Conservation (phyloP, 495 filamentous ascomycete genomes). For the Thermothielavioides terrestris region DNA sequence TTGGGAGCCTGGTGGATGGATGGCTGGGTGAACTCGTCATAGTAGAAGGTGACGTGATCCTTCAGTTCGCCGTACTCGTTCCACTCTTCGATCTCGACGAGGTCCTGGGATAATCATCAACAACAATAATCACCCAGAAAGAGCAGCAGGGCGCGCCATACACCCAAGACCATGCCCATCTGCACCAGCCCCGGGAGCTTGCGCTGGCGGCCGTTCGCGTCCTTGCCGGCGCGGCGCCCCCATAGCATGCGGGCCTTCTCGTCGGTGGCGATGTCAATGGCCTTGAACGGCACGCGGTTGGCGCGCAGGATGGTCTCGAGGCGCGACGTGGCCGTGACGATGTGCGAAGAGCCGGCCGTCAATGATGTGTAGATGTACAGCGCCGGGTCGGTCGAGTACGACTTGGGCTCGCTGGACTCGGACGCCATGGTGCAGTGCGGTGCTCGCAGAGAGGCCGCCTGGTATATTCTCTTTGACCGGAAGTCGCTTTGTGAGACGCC, state of each 20-base stretch:
- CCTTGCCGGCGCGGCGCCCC: slow-evolving; percentile 65
- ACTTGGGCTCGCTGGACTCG: slow-evolving; percentile 29
- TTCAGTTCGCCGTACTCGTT: slow-evolving; percentile 97
- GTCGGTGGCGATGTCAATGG: slow-evolving; percentile 86
- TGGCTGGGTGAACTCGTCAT: slow-evolving; percentile 45
- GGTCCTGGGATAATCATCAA: slow-evolving; percentile 57
- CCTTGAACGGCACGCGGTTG: slow-evolving; percentile 86
- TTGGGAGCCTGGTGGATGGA: slow-evolving; percentile 34
- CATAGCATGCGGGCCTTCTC: slow-evolving; percentile 86
- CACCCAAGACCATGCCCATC: slow-evolving; percentile 75
- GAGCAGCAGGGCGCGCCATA: too few relatives aligned
- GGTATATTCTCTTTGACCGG: not conserved
- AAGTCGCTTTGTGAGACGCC: not conserved
- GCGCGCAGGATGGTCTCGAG: slow-evolving; percentile 94
- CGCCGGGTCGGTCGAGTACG: slow-evolving; percentile 65
- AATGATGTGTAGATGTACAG: slow-evolving; percentile 92
- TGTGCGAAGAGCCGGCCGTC: slow-evolving; percentile 91
- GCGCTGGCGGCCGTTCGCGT: slow-evolving; percentile 50
- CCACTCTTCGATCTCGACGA: slow-evolving; percentile 95
- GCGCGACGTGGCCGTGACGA: slow-evolving; percentile 90
- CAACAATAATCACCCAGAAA: too few relatives aligned
- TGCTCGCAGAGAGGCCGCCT: not conserved
- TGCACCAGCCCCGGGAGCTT: slow-evolving; percentile 87
- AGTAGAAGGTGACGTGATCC: slow-evolving; percentile 58
- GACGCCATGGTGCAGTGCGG: slow-evolving; percentile 36